Conservation (phyloP, 805 yeast genomes). For the Schwanniomyces polymorphus region DNA sequence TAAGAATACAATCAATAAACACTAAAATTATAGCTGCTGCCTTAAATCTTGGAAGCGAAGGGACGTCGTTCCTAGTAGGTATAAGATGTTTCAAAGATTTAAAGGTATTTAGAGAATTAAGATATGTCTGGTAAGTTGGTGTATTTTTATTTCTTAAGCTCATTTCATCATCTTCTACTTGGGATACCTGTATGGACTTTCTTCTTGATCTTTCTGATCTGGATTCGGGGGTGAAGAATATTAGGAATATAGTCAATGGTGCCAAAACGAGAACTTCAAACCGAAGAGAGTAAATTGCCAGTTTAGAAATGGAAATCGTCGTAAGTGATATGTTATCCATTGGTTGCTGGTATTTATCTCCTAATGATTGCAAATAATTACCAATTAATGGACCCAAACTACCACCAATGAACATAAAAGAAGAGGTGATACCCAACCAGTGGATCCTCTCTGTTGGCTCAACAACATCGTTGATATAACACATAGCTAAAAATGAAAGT, state of each 20-base stretch:
- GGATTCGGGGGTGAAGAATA: slow-evolving; percentile 57
- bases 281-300: slow-evolving; percentile 32
- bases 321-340: background rate
- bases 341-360: background rate
- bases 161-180: slow-evolving; percentile 5
- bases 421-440: slow-evolving; percentile 58
- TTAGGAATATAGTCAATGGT: slow-evolving; percentile 9
- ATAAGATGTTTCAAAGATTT: slow-evolving; percentile 54
- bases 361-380: slow-evolving; percentile 25
- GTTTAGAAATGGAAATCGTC: background rate
- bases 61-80: slow-evolving; percentile 24
- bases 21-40: slow-evolving; percentile 43
- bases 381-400: slow-evolving; percentile 67
- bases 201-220: slow-evolving; percentile 55
- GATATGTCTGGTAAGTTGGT: background rate
- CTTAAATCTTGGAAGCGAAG: slow-evolving; percentile 14
- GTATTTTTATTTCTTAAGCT: background rate
- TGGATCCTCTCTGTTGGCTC: slow-evolving; percentile 59
- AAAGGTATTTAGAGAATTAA: slow-evolving; percentile 20
- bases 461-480: slow-evolving; percentile 74
- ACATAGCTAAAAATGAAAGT: slow-evolving; percentile 56
- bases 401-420: slow-evolving; percentile 58
- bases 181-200: slow-evolving; percentile 47
- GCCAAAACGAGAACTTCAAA: slow-evolving; percentile 22
- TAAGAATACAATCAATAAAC: slow-evolving; percentile 41